Percentiles rank a stretch among this genome's conserved stretches.
Conservation (phyloP, 1,284 basidiomycete species). For the Ceratobasidium sp. region DNA sequence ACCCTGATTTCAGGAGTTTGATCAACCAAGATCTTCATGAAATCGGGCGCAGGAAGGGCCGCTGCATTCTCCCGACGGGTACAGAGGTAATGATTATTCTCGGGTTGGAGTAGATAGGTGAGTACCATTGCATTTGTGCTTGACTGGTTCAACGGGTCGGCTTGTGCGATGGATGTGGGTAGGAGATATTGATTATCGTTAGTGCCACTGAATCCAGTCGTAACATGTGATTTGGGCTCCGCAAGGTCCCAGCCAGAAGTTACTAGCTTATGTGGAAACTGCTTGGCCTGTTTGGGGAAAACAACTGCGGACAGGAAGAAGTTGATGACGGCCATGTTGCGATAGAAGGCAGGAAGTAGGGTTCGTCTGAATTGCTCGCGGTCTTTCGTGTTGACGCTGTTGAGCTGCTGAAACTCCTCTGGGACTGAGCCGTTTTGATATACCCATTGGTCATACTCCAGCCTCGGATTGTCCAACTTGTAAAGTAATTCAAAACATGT, state of each 20-base stretch:
- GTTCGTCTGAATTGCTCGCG: constrained; percentile 52
- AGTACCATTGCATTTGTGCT: constrained; percentile 64
- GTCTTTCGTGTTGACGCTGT: constrained; percentile 60
- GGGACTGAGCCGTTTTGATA: constrained; percentile 50
- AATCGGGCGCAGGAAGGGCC: constrained; percentile 50
- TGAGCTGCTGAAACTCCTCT: constrained; percentile 51
- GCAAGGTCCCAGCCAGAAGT: constrained; percentile 67
- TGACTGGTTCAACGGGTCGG: constrained; percentile 57
- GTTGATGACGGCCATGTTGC: constrained; percentile 58
- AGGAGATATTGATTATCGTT: constrained; percentile 64
- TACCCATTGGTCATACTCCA: constrained; percentile 61
- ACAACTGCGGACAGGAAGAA: constrained; percentile 64
- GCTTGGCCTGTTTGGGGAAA: constrained; percentile 62
- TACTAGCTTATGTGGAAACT: constrained; percentile 61
- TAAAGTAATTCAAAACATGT: constrained; percentile 57
- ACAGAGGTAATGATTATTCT: constrained; percentile 58
- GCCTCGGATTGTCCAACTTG: constrained; percentile 59
- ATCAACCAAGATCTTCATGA: constrained; percentile 54
- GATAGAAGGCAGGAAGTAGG: constrained; percentile 56
- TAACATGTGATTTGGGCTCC: constrained; percentile 53
- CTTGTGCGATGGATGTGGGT: constrained; percentile 60
- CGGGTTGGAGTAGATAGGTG: constrained; percentile 58
- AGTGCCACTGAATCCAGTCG: constrained; percentile 67
- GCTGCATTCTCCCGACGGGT: constrained; percentile 47
- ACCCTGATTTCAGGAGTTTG: constrained; percentile 58